Base-by-base conservation (phyloP, 495 filamentous ascomycete genomes). In the Ramalina intermedia region DNA sequence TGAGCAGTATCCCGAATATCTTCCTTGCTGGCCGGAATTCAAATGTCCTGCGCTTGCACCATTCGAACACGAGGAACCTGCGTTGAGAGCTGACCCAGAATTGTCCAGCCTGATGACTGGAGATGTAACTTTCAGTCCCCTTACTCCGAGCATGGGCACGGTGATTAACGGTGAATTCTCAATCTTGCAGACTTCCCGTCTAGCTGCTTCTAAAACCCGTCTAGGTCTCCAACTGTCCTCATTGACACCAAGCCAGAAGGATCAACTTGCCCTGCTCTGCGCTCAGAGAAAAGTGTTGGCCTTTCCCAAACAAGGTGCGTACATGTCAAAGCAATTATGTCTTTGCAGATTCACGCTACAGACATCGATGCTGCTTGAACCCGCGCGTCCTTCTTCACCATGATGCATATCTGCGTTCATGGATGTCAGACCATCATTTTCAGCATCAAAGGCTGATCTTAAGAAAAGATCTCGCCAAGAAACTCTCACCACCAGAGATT, bases 231-330 rank as follows among this genome's bases (percentile, higher is more conserved):
- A 80, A 59, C 58, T 80, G 24, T 76, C 71, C 63, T 63, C 72
- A 50, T 62, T 80, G 2, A 69, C 61, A 38, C 60, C 68, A 37
- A 64, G 66, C 36, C 74, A 69, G 47, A 75, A 76, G 49, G 74
- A 79, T 55, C 72, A 80, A 52, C 57, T 80, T 2, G 75, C 76
- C 1, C 61, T 78, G 1, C 73, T 73, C 48, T 72, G 75, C 13
- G 76, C 76, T 12, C 68, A 78, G 57, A 63, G 71, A 23, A 76
- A 76, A 49, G 74, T 79, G 35, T 71, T 80, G 47, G 71, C 67
- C 37, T 80, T 80, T 69, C 74, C 74, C n/a, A 65, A 76, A 54
- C 76, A 80, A 56, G 72, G 77, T 33, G 29, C 29, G 29, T 33
- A 13, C 12, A 9, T 33, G 7, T 13, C 8, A 11, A 12, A 33